Conservation (phyloP, 2,329 filamentous ascomycete species). For the Cercospora citrullina region DNA sequence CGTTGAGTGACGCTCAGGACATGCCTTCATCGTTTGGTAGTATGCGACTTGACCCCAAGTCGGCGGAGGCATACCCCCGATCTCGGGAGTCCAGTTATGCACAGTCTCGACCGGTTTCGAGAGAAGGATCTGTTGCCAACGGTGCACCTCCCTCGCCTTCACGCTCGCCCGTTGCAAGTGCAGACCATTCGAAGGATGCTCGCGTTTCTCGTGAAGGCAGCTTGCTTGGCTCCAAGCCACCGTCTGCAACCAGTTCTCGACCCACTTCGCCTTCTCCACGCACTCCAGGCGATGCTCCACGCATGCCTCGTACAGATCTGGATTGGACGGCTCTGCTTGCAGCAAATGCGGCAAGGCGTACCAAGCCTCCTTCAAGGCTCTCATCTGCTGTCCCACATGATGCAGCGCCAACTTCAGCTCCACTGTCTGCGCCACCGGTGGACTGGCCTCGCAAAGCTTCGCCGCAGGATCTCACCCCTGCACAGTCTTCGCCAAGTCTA, state of each 20-base stretch:
- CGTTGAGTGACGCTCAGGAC: constrained; percentile 28
- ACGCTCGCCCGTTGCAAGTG: constrained; percentile 27
- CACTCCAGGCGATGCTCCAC: constrained; percentile 29
- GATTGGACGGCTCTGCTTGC: constrained; percentile 37
- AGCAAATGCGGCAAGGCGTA: constrained; percentile 31
- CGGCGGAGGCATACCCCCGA: constrained; percentile 17
- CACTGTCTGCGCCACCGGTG: not conserved
- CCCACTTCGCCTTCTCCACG: constrained; percentile 32
- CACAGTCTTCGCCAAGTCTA: constrained; percentile 36
- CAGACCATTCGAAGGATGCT: constrained; percentile 23
- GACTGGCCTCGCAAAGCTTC: constrained; percentile 10
- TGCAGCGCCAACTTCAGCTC: constrained; percentile 4
- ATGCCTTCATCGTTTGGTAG: constrained; percentile 14
- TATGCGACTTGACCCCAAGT: constrained; percentile 20
- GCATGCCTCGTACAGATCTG: constrained; percentile 34
- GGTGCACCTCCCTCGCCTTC: constrained; percentile 16
- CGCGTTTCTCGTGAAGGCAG: constrained; percentile 25
- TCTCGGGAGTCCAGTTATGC: constrained; percentile 32
- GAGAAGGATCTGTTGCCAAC: constrained; percentile 26
- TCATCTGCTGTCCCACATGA: constrained; percentile 28
- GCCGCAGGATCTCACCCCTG: constrained; percentile 32
- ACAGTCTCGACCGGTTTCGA: constrained; percentile 32
- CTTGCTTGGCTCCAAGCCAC: constrained; percentile 24
- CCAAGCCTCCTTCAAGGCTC: constrained; percentile 33
- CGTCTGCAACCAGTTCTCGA: constrained; percentile 31